Conservation (phyloP, 1,284 basidiomycete species). For the Leccinum subrobustum region DNA sequence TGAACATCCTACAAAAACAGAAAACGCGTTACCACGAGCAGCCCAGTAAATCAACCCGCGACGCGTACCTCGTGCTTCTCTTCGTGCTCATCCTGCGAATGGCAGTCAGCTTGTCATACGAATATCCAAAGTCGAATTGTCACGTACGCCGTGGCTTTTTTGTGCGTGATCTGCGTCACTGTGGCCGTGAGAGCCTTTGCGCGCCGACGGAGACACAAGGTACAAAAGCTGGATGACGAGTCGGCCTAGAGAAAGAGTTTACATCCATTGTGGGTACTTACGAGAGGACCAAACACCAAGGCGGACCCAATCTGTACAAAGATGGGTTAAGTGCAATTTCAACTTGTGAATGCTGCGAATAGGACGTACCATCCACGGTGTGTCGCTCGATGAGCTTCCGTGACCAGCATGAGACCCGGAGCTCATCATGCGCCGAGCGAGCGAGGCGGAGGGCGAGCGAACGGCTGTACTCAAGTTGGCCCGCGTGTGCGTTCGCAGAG, state of each 20-base stretch:
- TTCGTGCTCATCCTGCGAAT: conserved; percentile 15
- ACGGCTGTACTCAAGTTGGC: conserved; percentile 2
- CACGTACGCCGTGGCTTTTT: conserved; percentile 25
- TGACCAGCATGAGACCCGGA: conserved; percentile 26
- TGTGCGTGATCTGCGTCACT: conserved; percentile 20
- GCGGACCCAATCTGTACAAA: conserved; percentile 32
- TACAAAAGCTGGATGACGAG: conserved; percentile 28
- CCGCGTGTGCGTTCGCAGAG: conserved; percentile 20
- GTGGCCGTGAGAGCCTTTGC: conserved; percentile 22
- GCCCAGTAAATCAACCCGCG: neutral
- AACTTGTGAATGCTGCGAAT: neutral
- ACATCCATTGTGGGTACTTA: conserved; percentile 12
- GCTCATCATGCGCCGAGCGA: conserved; percentile 28
- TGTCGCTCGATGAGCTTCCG: conserved; percentile 20
- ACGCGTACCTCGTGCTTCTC: conserved; percentile 16
- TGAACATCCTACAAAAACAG: conserved; percentile 14
- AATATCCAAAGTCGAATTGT: neutral
- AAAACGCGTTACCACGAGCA: conserved; percentile 1
- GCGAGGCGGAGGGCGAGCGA: conserved; percentile 13
- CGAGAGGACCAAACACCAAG: conserved; percentile 32
- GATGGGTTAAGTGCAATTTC: neutral
- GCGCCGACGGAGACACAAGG: conserved; percentile 32
- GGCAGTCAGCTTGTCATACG: conserved; percentile 15
- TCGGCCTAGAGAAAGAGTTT: neutral
- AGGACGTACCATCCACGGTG: conserved; percentile 31